phyloP scores from a whole-genome alignment of 805 yeast species.

The Candida odintsovae region DNA sequence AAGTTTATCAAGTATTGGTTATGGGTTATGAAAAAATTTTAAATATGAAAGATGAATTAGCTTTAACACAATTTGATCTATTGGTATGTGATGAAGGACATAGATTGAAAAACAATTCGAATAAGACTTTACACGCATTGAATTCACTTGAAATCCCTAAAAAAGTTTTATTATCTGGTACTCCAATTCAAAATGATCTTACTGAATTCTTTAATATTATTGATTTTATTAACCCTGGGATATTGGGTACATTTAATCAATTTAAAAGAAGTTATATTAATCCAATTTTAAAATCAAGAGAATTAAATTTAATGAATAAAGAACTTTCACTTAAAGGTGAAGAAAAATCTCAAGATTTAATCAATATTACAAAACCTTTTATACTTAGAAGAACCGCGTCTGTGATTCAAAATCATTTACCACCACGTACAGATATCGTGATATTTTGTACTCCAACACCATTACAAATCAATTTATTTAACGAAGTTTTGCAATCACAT shows the following conservation, averaged over 20 bases:
- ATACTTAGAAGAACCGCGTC: constrained; percentile 68
- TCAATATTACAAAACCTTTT: constrained; percentile 57
- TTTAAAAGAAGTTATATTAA: constrained; percentile 58
- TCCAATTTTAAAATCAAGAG: constrained; percentile 74
- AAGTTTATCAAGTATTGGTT: constrained; percentile 75
- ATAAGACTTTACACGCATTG: constrained; percentile 64
- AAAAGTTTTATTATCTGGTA: constrained; percentile 73
- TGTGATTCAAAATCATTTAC: constrained; percentile 51
- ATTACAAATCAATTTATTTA: constrained; percentile 51
- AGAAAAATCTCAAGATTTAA: constrained; percentile 55
- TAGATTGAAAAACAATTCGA: constrained; percentile 67
- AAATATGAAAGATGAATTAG: constrained; percentile 45
- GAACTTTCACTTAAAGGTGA: constrained; percentile 51
- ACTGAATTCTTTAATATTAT: constrained; percentile 75
- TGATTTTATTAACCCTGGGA: constrained; percentile 80
- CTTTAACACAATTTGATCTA: constrained; percentile 45
- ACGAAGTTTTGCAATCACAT: constrained; percentile 33
- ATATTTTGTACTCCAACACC: constrained; percentile 73
- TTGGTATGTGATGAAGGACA: constrained; percentile 93
- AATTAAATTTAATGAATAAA: constrained; percentile 47
- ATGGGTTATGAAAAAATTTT: constrained; percentile 83
- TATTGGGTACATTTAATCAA: constrained; percentile 55
- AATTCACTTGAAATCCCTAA: constrained; percentile 33
- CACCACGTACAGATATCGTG: constrained; percentile 70
- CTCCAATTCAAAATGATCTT: constrained; percentile 92